Base-by-base conservation (phyloP, 306 rosid genomes). In the Lablab purpureus region DNA sequence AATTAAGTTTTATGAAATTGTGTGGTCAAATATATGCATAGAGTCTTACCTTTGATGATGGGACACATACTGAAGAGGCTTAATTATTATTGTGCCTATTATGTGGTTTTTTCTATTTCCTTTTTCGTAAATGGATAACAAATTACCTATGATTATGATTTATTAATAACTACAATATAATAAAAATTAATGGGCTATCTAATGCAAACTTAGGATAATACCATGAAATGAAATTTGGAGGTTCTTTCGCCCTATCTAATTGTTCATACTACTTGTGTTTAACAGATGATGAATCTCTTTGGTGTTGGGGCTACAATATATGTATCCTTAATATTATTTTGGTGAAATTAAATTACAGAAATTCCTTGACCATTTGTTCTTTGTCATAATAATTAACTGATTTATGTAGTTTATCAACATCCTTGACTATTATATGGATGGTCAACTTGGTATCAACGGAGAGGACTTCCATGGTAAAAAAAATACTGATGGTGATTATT, bases 231-330 rank as follows among this genome's bases (percentile, higher is more conserved):
- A 34, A 34, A 34, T 34, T 34, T 34, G 6, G 8, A 65, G 58
- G 56, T 25, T 67, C 67, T 6, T 70, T 68, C 46, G n/a, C 51
- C 17, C 17, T 7, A 6, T 80, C 73, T 80, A 87, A 83, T n/a
- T 76, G 28, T 75, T 41, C 41, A 30, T 60, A 58, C 69, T 64
- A 30, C 67, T 30, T 62, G 66, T 83, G 67, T 84, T 51, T 82
- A 54, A 86, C 97, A 94, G 99, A 91, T 66, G 90, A 92, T 56
- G 99, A 97, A 84, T 88, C 95, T 18, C 84, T 92, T 80, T 94
- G 97, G 99, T 88, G 91, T 80, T 94, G 99, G 99, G 99, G 99
- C 78, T 89, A 89, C 88, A 94, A 92, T 84, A 58, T 77, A 74
- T 91, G 99, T 94, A 94, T 94, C 99, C 99, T 92, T 89, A 62